Percentiles rank a stretch among this genome's conserved stretches.
These are phyloP conservation scores for Verticillium nonalfalfae DNA, from an alignment of 2,329 filamentous ascomycete genomes.

Conservation along the genomic window DNA sequence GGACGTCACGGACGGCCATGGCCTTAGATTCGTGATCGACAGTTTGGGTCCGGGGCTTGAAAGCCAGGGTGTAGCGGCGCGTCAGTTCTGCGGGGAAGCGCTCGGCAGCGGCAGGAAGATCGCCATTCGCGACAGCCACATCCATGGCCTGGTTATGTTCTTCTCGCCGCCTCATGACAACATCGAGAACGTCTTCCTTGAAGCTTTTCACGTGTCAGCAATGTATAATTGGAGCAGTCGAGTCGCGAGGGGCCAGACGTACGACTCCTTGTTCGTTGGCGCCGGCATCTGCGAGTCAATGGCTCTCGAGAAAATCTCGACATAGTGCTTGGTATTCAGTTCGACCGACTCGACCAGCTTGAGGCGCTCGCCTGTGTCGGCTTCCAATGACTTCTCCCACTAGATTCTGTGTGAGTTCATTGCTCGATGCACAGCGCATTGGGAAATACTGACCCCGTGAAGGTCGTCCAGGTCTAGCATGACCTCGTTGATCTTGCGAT, in stretches of 20 bases:
- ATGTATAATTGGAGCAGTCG: neutral
- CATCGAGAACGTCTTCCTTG: constrained; percentile 95
- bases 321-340: constrained; percentile 88
- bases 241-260: constrained; percentile 22
- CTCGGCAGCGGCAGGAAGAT: constrained; percentile 61
- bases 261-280: constrained; percentile 72
- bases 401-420: constrained; percentile 22
- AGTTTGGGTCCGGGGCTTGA: constrained; percentile 80
- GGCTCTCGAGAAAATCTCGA: constrained; percentile 83
- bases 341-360: constrained; percentile 80
- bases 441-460: constrained; percentile 48
- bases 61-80: constrained; percentile 89
- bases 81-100: constrained; percentile 90
- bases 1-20: constrained; percentile 87
- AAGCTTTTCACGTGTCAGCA: constrained; percentile 48
- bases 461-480: constrained; percentile 87
- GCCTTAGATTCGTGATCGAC: constrained; percentile 56
- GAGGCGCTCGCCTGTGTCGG: constrained; percentile 38
- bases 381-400: constrained; percentile 69
- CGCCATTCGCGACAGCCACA: constrained; percentile 47
- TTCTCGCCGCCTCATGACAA: constrained; percentile 88
- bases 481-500: constrained; percentile 71
- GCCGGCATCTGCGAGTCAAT: constrained; percentile 81
- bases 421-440: constrained; percentile 61
- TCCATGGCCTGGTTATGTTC: constrained; percentile 75